Evolutionary conservation across 257 asterid species (phyloP).

Genomic region (Jasminum sambac): DNA sequence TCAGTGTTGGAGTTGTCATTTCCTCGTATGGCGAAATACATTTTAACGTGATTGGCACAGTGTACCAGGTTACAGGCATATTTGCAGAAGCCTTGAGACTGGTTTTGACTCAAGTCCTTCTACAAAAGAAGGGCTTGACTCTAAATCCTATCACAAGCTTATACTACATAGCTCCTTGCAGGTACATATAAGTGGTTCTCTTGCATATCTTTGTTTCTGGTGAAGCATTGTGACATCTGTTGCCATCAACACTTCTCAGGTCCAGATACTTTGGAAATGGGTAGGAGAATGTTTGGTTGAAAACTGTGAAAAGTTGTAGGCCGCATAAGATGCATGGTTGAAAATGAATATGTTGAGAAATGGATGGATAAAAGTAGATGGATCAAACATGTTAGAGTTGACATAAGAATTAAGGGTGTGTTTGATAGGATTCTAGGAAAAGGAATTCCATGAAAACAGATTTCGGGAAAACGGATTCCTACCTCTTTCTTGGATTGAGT

Average conservation of each 20-base stretch:
- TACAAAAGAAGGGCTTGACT: conserved; percentile 76
- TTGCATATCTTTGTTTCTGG: conserved; percentile 14
- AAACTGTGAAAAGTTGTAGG: too few species aligned
- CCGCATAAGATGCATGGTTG: too few species aligned
- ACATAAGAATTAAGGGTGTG: neutral
- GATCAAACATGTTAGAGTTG: neutral
- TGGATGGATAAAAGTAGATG: too few species aligned
- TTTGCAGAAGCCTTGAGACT: conserved; percentile 78
- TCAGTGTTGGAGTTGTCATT: conserved; percentile 74
- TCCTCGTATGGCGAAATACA: conserved; percentile 84
- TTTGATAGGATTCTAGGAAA: too few species aligned
- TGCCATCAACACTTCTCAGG: too few species aligned
- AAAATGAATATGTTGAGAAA: too few species aligned
- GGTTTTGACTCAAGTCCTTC: conserved; percentile 82
- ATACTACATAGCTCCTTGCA: conserved; percentile 86
- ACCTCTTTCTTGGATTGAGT: too few species aligned
- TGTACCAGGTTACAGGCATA: conserved; percentile 82
- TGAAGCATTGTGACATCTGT: neutral
- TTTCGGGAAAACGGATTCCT: too few species aligned
- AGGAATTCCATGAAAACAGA: too few species aligned
- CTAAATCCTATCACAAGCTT: conserved; percentile 80
- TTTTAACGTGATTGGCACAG: conserved; percentile 72
- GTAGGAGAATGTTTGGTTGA: too few species aligned
- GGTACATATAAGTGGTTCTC: conserved; percentile 35
- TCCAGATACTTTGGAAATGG: too few species aligned